Conservation (phyloP, 257 asterid species). For the Solanum pinnatisectum region DNA sequence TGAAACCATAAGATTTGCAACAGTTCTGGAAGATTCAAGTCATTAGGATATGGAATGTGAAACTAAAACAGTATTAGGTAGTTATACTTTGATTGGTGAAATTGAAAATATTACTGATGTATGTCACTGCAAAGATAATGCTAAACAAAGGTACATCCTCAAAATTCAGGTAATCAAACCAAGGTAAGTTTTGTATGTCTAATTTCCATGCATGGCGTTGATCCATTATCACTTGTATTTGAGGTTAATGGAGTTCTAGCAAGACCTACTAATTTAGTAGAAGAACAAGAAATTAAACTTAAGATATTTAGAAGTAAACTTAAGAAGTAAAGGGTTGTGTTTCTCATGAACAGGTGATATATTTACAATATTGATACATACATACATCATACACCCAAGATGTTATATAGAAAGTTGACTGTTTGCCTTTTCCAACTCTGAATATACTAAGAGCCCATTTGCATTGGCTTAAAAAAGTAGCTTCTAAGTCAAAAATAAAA, state of each 20-base stretch:
- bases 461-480: too few relatives aligned
- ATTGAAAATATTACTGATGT: background rate
- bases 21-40: background rate
- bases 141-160: background rate
- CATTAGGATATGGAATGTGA: background rate
- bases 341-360: background rate
- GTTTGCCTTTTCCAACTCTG: background rate
- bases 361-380: background rate
- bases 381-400: background rate
- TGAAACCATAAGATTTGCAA: background rate
- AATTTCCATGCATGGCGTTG: background rate
- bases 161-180: background rate
- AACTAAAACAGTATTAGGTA: background rate
- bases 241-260: background rate
- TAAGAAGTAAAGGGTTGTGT: background rate
- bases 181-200: background rate
- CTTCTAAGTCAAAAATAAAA: too few relatives aligned
- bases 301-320: background rate
- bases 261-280: background rate
- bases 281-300: background rate
- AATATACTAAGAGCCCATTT: too few relatives aligned
- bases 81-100: background rate
- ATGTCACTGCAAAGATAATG: background rate
- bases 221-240: background rate
- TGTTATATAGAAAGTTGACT: background rate